Percentiles rank a stretch among this genome's conserved stretches.
Conservation (phyloP, 2,329 filamentous ascomycete species). For the Parafenestella ontariensis region DNA sequence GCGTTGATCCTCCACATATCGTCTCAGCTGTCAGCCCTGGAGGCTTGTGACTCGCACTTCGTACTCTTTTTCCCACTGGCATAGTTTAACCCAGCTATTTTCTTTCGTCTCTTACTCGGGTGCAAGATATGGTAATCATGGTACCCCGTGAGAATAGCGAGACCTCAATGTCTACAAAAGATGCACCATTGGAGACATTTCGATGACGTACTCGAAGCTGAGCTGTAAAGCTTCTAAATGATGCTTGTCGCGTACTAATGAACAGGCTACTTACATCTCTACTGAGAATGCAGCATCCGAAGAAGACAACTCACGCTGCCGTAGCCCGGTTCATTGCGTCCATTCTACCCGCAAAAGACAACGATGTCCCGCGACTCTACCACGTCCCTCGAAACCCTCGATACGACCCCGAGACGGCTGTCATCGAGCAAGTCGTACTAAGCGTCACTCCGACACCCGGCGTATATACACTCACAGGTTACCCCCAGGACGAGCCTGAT, state of each 20-base stretch:
- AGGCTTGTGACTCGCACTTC: no score
- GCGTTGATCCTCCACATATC: not conserved
- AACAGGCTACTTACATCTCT: slow-evolving; percentile 2
- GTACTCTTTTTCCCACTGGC: no score
- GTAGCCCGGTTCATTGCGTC: slow-evolving; percentile 37
- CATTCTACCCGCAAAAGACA: slow-evolving; percentile 38
- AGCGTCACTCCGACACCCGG: slow-evolving; percentile 41
- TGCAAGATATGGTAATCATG: not conserved
- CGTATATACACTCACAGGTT: slow-evolving; percentile 38
- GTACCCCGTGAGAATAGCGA: not conserved
- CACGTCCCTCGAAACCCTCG: slow-evolving; percentile 38
- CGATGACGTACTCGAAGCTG: slow-evolving; percentile 30
- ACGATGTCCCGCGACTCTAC: slow-evolving; percentile 46
- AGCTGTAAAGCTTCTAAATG: slow-evolving; percentile 9
- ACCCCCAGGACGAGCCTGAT: slow-evolving; percentile 10
- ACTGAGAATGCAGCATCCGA: slow-evolving; percentile 26
- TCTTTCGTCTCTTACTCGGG: not conserved
- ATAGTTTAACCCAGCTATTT: no score
- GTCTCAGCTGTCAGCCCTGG: no score
- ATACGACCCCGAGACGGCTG: slow-evolving; percentile 38
- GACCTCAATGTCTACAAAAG: no score
- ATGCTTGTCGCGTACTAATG: slow-evolving; percentile 9
- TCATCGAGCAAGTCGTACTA: slow-evolving; percentile 39
- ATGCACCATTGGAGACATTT: not conserved
- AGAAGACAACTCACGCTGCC: slow-evolving; percentile 35